phyloP scores from a whole-genome alignment of 1,284 basidiomycete genomes.

The Irpex sp. region DNA sequence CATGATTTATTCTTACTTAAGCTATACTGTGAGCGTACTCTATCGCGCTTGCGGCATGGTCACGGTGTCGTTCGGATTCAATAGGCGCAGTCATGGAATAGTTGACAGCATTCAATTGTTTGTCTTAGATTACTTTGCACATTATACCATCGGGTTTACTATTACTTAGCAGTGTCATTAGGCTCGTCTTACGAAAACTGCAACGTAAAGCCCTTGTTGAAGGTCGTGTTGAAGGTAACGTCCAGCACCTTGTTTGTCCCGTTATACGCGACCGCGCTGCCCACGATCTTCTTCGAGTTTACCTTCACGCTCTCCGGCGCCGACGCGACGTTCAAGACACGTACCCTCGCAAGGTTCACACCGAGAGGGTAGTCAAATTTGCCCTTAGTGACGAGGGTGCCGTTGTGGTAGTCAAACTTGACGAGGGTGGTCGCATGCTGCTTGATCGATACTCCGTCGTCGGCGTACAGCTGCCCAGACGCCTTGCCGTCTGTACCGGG shows the following conservation, averaged over 20 bases:
- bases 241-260: slow-evolving; percentile 35
- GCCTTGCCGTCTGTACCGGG: slow-evolving; percentile 46
- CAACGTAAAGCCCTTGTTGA: slow-evolving; percentile 35
- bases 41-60: no score
- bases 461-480: slow-evolving; percentile 51
- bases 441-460: slow-evolving; percentile 58
- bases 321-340: slow-evolving; percentile 38
- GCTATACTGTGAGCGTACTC: no score
- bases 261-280: slow-evolving; percentile 29
- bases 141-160: no score
- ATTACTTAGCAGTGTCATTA: no score
- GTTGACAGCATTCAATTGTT: no score
- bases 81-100: no score
- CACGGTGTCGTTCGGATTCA: no score
- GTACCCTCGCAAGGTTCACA: slow-evolving; percentile 41
- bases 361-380: slow-evolving; percentile 44
- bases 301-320: slow-evolving; percentile 33
- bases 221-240: slow-evolving; percentile 34
- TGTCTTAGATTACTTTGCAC: no score
- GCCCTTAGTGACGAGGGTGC: slow-evolving; percentile 44
- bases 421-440: slow-evolving; percentile 41
- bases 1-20: no score
- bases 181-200: slow-evolving; percentile 16
- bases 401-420: slow-evolving; percentile 38
- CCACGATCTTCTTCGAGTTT: slow-evolving; percentile 25